These are phyloP conservation scores for Vitis hybrid DNA, from an alignment of 177 flowering plant species.

Conservation along the genomic window DNA sequence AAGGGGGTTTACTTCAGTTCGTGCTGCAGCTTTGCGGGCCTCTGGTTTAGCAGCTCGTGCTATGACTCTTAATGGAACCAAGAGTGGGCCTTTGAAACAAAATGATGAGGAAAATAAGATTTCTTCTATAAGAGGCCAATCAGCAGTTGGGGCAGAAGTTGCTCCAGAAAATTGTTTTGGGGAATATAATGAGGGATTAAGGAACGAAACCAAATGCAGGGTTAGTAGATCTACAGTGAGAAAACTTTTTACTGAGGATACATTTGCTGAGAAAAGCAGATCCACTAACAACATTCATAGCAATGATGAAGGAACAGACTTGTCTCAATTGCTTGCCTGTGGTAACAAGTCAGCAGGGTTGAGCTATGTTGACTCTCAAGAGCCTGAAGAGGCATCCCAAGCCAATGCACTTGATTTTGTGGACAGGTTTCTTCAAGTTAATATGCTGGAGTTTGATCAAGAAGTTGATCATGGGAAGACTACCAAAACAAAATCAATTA, in stretches of 20 bases:
- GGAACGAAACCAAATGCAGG: conserved; percentile 20
- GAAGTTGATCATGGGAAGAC: conserved; percentile 24
- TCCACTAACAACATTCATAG: conserved; percentile 6
- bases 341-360: conserved; percentile 53
- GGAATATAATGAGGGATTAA: conserved; percentile 5
- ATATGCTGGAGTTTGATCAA: conserved; percentile 30
- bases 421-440: conserved; percentile 52
- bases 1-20: conserved; percentile 52
- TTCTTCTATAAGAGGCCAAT: neutral
- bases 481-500: conserved; percentile 28
- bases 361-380: conserved; percentile 83
- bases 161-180: conserved; percentile 7
- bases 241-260: conserved; percentile 52
- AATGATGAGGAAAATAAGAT: neutral
- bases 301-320: conserved; percentile 18
- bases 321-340: conserved; percentile 18
- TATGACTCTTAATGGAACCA: conserved; percentile 14
- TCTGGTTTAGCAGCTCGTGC: conserved; percentile 57
- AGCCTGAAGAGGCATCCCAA: conserved; percentile 85
- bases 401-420: conserved; percentile 75
- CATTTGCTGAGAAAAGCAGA: conserved; percentile 10
- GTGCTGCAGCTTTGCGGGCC: conserved; percentile 57
- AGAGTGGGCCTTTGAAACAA: conserved; percentile 17
- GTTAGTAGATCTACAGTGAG: conserved; percentile 43
- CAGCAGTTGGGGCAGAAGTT: conserved; percentile 1